Base-by-base conservation (phyloP, 257 asterid species). In the Capsicum pubescens region DNA sequence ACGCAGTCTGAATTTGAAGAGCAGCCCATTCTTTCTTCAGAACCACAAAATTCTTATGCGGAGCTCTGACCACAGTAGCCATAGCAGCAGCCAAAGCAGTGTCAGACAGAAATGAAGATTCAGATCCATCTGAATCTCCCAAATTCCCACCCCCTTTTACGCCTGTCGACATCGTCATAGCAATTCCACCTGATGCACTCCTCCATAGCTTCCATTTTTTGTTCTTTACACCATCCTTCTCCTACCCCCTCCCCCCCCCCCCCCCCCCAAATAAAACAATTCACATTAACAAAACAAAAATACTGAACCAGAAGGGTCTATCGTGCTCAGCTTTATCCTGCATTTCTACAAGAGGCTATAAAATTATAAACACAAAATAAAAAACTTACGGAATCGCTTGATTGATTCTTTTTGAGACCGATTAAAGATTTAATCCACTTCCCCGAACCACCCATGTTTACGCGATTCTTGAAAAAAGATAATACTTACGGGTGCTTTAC, bases 141-240 rank as follows among this genome's bases (percentile, higher is more conserved):
- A 71, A 71, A 69, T 83, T 84, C 12, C 83, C 88, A 50, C 88
- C 85, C 54, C 90, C 87, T 91, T 90, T 92, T 55, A 85, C 82
- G 16, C 88, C 86, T 85, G 88, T 91, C 6, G 42, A 56, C 17
- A 91, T 83, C 50, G 86, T 70, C 83, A 86, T 17, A 35, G 88
- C 82, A 15, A 90, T 84, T 26, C 97, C 95, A 8, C 93, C 96
- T 1, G 99, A 93, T 7, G 90, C 90, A 84, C 91, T 95, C 91
- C 98, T 90, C 99, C 99, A 97, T 8, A 97, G 93, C 96, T 85
- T 94, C 99, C 99, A 95, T 81, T 89, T 97, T 79, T 88, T 91
- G 74, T 90, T 89, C 87, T 93, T 95, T 21, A 90, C 93, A 58
- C 91, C 89, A 55, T 83, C 91, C 85, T 92, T 92, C 56, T 88